A percentile compares a stretch with the other conserved stretches of the same genome.
Conservation (phyloP, 164 flowering plant species). For the Cinnamomum micranthum region DNA sequence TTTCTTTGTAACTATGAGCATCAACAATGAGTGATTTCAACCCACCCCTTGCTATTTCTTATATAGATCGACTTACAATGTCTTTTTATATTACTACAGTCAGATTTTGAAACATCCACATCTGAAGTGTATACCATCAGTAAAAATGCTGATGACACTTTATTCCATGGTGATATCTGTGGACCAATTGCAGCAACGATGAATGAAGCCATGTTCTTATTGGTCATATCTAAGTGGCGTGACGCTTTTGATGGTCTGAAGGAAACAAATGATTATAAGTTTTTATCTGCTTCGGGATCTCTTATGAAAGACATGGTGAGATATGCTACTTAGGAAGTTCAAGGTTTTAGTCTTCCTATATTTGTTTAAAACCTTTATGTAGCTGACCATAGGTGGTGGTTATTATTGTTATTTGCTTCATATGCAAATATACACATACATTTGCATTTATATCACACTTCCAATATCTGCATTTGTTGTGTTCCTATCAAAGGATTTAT, state of each 20-base stretch:
- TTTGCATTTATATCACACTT: background rate
- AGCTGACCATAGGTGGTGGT: background rate
- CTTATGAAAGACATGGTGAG: constrained; percentile 82
- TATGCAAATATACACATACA: background rate
- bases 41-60: too few species aligned
- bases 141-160: constrained; percentile 36
- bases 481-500: too few species aligned
- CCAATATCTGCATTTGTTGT: too few species aligned
- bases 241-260: constrained; percentile 78
- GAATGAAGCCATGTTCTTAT: constrained; percentile 78
- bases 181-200: constrained; percentile 91
- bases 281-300: constrained; percentile 76
- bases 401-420: background rate
- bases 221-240: constrained; percentile 79
- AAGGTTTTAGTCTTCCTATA: background rate
- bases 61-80: too few species aligned
- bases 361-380: too few species aligned
- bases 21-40: too few species aligned
- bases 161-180: constrained; percentile 68
- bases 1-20: background rate
- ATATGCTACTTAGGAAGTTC: constrained; percentile 2
- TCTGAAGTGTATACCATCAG: constrained; percentile 23
- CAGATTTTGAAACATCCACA: constrained; percentile 22
- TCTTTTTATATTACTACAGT: constrained; percentile 29
- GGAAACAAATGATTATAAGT: constrained; percentile 73